phyloP scores from a whole-genome alignment of 1,284 basidiomycete species.

The Marasmius fiardii region DNA sequence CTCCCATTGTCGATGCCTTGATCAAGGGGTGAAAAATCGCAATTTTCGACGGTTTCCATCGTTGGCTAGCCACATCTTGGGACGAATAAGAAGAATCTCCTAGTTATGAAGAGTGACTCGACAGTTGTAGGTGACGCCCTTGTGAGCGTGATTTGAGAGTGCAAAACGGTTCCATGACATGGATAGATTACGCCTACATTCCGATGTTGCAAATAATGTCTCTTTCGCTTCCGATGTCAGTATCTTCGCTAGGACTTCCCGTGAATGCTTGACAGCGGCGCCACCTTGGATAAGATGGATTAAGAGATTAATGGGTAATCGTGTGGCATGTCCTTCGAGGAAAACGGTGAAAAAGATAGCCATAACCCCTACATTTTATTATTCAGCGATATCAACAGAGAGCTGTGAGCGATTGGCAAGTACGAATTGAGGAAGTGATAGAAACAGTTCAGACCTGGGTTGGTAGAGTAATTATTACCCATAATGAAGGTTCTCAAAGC shows the following conservation, averaged over 20 bases:
- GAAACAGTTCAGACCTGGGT: conserved; percentile 26
- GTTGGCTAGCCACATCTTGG: conserved; percentile 99
- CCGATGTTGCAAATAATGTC: conserved; percentile 92
- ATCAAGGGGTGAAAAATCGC: conserved; percentile 96
- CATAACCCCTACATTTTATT: conserved; percentile 71
- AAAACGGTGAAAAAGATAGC: conserved; percentile 95
- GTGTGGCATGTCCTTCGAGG: conserved; percentile 55
- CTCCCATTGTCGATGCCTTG: conserved; percentile 84
- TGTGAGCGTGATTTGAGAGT: conserved; percentile 62
- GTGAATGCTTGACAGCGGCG: conserved; percentile 92
- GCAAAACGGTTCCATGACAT: no score
- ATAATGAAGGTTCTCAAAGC: background rate
- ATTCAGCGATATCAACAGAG: background rate
- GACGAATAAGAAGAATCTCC: conserved; percentile 90
- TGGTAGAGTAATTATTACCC: conserved; percentile 20
- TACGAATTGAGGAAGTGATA: conserved; percentile 40
- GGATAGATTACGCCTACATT: conserved; percentile 60
- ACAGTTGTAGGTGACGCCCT: conserved; percentile 98
- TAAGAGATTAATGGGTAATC: background rate
- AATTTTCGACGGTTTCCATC: conserved; percentile 98
- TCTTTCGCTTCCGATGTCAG: conserved; percentile 69
- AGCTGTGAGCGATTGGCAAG: conserved; percentile 24
- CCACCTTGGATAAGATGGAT: conserved; percentile 49
- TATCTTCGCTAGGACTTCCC: conserved; percentile 91
- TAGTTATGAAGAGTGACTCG: conserved; percentile 85